Evolutionary conservation across 2,329 filamentous ascomycete genomes (phyloP), one percentile per base, ranked within the genome.

Genomic region (Colletotrichum ledebouriae): DNA sequence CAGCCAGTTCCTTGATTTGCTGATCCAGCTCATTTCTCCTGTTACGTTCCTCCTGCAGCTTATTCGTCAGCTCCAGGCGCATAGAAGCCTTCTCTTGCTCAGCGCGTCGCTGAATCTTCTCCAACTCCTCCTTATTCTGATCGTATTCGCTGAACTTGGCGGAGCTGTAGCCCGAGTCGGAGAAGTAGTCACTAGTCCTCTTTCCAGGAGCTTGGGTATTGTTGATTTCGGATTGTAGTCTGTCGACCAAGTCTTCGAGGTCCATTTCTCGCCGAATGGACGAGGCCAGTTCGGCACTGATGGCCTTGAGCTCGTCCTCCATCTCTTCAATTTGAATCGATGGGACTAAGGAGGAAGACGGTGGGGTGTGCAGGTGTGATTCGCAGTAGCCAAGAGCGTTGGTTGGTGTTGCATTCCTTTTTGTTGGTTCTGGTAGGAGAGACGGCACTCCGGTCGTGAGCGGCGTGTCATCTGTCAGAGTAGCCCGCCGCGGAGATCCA

Each of bases 211-310:
- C 76, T 78, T 84, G 80, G 75, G 85, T 76, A 79, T 89, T 85
- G 78, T 84, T 86, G 71, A 86, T 85, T 75, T 98, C 94, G n/a
- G 89, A 83, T 77, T 98, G 94, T 73, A 97, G 82, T 66, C 92
- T 87, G 72, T 99, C 96, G 0, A 98, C 90, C 53, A 98, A 85
- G 78, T 99, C 96, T 79, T 99, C 96, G 37, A 99, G 81, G 73
- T 99, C 96, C 88, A 99, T 95, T 82, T 99, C 96, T 70, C 96
- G 89, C 74, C 93, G 90, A 76, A 99, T 98, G 33, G 96, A 98
- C 73, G 90, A 88, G 39, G 96, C 96, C 78, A 99, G 85, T 85
- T 99, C 96, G 69, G 90, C 88, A 83, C 94, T 97, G 81, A 99
- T 95, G 79, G 95, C 92, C 74, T 93, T 93, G 73, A 99, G 81